These are phyloP conservation scores for Sonneratia alba DNA, from an alignment of 345 rosid species.

Conservation along the genomic window DNA sequence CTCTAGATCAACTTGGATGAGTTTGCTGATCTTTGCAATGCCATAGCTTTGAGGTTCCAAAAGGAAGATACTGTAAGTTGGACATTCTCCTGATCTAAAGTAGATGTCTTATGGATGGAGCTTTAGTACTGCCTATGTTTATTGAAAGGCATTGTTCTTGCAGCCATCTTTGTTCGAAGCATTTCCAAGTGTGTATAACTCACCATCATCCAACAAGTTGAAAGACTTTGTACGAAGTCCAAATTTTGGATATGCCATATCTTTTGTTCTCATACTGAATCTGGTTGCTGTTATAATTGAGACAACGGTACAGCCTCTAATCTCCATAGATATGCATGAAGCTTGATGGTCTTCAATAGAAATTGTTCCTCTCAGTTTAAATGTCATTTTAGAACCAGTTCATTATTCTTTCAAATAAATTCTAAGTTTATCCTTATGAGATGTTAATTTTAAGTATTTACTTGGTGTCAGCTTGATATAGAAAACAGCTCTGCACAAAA, in stretches of 20 bases:
- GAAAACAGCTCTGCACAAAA: constrained; percentile 76
- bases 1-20: constrained; percentile 79
- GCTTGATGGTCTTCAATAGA: background rate
- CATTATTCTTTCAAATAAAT: background rate
- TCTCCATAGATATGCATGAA: background rate
- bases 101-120: background rate
- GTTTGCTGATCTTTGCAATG: constrained; percentile 88
- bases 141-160: constrained; percentile 20
- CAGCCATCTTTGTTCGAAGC: constrained; percentile 75
- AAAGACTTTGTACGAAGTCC: constrained; percentile 62
- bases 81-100: constrained; percentile 6
- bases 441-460: background rate
- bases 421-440: background rate
- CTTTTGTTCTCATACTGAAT: constrained; percentile 69
- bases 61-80: constrained; percentile 85
- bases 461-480: constrained; percentile 73
- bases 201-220: constrained; percentile 60
- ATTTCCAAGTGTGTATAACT: constrained; percentile 47
- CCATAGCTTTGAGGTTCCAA: constrained; percentile 81
- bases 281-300: constrained; percentile 75
- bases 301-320: constrained; percentile 59
- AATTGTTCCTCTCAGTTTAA: too few relatives aligned
- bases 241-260: constrained; percentile 59
- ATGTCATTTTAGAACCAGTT: background rate
- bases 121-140: constrained; percentile 1